Evolutionary conservation across 257 asterid species (phyloP).

Genomic region (Scutellaria barbata): DNA sequence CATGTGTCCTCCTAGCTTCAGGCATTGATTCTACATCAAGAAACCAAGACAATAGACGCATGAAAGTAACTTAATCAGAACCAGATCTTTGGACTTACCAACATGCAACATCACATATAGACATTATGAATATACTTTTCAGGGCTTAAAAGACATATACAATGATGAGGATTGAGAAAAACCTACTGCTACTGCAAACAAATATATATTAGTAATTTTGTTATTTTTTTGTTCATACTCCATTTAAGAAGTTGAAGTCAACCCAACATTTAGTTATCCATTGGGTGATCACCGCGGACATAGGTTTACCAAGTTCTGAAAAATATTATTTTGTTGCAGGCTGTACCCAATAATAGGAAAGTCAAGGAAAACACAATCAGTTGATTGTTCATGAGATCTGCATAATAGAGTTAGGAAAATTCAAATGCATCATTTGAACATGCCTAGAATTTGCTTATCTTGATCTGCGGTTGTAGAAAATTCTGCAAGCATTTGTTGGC

Average conservation of each 20-base stretch:
- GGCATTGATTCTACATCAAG: conserved; percentile 67
- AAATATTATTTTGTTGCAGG: neutral
- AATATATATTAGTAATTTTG: neutral
- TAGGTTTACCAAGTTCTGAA: conserved; percentile 5
- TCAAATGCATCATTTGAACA: conserved; percentile 31
- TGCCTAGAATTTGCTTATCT: conserved; percentile 85
- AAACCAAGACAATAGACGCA: conserved; percentile 29
- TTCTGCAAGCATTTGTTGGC: conserved; percentile 80
- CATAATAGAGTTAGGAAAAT: conserved; percentile 17
- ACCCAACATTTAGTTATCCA: conserved; percentile 4
- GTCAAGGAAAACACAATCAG: conserved; percentile 1
- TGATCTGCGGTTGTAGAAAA: conserved; percentile 68
- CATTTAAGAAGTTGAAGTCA: neutral
- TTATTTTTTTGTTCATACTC: neutral
- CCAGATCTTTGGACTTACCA: neutral
- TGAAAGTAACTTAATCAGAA: neutral
- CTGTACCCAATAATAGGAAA: conserved; percentile 26
- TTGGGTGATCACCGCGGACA: neutral
- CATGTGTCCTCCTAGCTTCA: conserved; percentile 79
- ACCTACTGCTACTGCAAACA: neutral
- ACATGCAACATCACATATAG: neutral
- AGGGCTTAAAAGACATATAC: conserved; percentile 18
- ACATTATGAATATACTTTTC: neutral
- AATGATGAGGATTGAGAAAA: conserved; percentile 11
- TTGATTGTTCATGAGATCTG: conserved; percentile 5